Percentiles rank a stretch among this genome's conserved stretches.
These are phyloP conservation scores for Aspergillus carbonarius DNA, from an alignment of 2,329 filamentous ascomycete genomes.

Conservation along the genomic window DNA sequence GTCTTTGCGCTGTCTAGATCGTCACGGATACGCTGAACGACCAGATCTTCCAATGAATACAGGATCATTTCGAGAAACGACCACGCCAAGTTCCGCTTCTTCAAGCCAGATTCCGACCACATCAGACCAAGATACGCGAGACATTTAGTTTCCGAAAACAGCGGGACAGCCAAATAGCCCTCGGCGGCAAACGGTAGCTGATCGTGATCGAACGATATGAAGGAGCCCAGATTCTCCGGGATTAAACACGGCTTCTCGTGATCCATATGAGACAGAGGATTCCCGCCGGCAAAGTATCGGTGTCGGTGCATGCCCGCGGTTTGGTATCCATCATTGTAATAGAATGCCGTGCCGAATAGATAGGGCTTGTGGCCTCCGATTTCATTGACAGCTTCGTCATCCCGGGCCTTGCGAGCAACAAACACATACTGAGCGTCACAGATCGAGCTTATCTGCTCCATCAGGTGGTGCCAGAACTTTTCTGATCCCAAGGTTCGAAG, in stretches of 20 bases:
- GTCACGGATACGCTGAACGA: conserved; percentile 58
- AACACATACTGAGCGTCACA: conserved; percentile 67
- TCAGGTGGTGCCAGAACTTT: conserved; percentile 63
- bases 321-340: conserved; percentile 61
- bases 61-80: conserved; percentile 66
- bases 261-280: conserved; percentile 68
- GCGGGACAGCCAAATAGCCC: conserved; percentile 65
- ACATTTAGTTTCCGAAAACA: conserved; percentile 65
- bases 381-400: conserved; percentile 61
- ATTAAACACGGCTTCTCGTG: conserved; percentile 71
- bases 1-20: conserved; percentile 49
- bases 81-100: conserved; percentile 60
- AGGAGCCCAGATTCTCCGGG: conserved; percentile 59
- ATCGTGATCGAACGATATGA: conserved; percentile 61
- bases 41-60: conserved; percentile 67
- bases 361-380: conserved; percentile 62
- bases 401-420: conserved; percentile 63
- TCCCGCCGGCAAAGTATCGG: conserved; percentile 64
- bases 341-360: conserved; percentile 65
- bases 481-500: conserved; percentile 56
- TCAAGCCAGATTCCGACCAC: conserved; percentile 65
- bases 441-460: conserved; percentile 64
- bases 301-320: conserved; percentile 56
- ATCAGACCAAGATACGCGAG: conserved; percentile 71
- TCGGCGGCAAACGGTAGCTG: conserved; percentile 61